Conservation (phyloP, 495 filamentous ascomycete species). For the Xylaria palmicola region DNA sequence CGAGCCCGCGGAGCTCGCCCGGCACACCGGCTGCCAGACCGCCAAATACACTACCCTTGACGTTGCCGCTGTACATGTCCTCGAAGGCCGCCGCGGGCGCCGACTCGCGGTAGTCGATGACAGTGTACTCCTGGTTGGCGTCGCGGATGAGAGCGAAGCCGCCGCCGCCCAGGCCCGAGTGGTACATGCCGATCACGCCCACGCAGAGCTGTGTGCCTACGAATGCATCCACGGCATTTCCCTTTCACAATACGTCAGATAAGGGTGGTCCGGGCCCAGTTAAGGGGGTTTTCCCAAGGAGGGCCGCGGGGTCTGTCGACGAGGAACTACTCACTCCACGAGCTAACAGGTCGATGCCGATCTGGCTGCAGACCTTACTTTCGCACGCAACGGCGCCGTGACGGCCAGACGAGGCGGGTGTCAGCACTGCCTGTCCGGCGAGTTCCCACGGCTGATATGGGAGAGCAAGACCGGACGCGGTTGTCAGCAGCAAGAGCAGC, state of each 20-base stretch:
- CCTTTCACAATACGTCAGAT: too few relatives aligned
- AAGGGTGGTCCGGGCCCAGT: too few relatives aligned
- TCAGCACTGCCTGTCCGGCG: conserved; percentile 20
- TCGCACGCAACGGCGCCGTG: conserved; percentile 78
- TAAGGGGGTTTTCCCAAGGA: too few relatives aligned
- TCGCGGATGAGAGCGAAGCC: conserved; percentile 79
- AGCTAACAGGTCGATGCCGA: conserved; percentile 70
- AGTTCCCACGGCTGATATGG: conserved; percentile 18
- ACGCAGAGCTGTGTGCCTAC: conserved; percentile 73
- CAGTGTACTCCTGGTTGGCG: conserved; percentile 63
- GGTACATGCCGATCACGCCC: conserved; percentile 83
- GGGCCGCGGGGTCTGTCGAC: too few relatives aligned
- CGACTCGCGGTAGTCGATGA: conserved; percentile 83
- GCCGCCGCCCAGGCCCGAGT: conserved; percentile 85
- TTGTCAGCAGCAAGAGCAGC: conserved; percentile 19
- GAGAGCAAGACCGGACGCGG: conserved; percentile 12
- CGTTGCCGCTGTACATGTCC: conserved; percentile 68
- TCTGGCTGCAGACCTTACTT: conserved; percentile 68
- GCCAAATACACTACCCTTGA: conserved; percentile 38
- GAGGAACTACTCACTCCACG: conserved; percentile 44
- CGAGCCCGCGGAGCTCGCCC: conserved; percentile 76
- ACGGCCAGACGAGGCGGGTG: conserved; percentile 21
- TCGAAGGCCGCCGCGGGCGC: conserved; percentile 74
- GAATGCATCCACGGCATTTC: conserved; percentile 75
- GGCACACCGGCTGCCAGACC: conserved; percentile 64